Evolutionary conservation across 805 yeast genomes (phyloP).

Genomic region (Yamadazyma insecticola): DNA sequence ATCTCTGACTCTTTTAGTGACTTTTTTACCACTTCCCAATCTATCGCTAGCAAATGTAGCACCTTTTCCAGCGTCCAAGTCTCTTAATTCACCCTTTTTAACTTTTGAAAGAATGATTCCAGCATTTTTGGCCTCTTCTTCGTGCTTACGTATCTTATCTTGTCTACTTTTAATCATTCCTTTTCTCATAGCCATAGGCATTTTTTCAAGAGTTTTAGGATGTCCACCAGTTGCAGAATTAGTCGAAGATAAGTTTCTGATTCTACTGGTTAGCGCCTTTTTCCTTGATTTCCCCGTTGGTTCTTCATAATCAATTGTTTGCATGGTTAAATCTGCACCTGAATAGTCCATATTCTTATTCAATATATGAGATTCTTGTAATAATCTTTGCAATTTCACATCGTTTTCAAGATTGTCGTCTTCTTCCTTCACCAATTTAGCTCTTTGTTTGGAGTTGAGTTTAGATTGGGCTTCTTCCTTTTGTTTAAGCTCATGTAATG

Average conservation of each 20-base stretch:
- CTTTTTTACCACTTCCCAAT: constrained; percentile 44
- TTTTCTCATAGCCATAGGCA: constrained; percentile 86
- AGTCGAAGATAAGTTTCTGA: constrained; percentile 38
- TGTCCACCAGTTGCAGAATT: constrained; percentile 45
- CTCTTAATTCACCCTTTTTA: constrained; percentile 62
- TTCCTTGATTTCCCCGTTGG: constrained; percentile 68
- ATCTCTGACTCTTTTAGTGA: constrained; percentile 47
- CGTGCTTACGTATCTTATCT: constrained; percentile 51
- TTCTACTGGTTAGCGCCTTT: constrained; percentile 56
- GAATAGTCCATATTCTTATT: constrained; percentile 41
- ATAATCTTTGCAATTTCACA: constrained; percentile 63
- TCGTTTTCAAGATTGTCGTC: constrained; percentile 61
- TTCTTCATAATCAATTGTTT: constrained; percentile 56
- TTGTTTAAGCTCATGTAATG: constrained; percentile 28
- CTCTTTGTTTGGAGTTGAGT: constrained; percentile 30
- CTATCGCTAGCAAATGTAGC: constrained; percentile 47
- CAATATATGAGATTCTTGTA: constrained; percentile 68
- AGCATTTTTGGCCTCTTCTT: constrained; percentile 79
- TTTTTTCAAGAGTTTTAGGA: constrained; percentile 54
- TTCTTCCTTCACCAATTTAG: constrained; percentile 35
- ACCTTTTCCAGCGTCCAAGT: constrained; percentile 50
- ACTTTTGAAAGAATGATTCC: constrained; percentile 81
- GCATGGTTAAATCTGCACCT: constrained; percentile 65
- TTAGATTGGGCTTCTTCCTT: constrained; percentile 20
- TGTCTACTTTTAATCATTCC: constrained; percentile 68